phyloP scores from a whole-genome alignment of 768 basidiomycete species.

The Crucibulum laeve region DNA sequence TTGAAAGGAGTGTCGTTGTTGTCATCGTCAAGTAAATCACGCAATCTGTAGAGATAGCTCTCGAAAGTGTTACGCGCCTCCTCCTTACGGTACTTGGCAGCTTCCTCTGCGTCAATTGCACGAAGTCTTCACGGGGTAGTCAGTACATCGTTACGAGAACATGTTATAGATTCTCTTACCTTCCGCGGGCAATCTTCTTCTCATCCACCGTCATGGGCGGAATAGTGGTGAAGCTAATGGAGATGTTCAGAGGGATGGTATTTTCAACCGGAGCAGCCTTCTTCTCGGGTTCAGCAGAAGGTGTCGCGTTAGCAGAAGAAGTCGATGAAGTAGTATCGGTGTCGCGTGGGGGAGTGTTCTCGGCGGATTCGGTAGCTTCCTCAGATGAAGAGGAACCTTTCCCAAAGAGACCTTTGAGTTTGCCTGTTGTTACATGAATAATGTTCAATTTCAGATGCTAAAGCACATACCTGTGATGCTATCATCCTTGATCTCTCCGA shows the following conservation, averaged over 20 bases:
- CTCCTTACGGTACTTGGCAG: slow-evolving; percentile 71
- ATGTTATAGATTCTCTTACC: slow-evolving; percentile 41
- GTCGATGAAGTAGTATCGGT: slow-evolving; percentile 28
- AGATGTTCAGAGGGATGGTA: slow-evolving; percentile 65
- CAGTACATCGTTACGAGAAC: not conserved
- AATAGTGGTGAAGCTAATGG: slow-evolving; percentile 58
- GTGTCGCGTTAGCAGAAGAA: slow-evolving; percentile 29
- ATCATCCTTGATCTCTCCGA: slow-evolving; percentile 80
- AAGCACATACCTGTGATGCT: slow-evolving; percentile 58
- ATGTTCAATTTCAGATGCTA: not conserved
- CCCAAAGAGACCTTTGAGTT: slow-evolving; percentile 86
- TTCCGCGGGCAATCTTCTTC: slow-evolving; percentile 68
- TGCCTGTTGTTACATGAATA: slow-evolving; percentile 39
- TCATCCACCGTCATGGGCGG: slow-evolving; percentile 74
- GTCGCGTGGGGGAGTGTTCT: slow-evolving; percentile 40
- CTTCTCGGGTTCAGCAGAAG: slow-evolving; percentile 31
- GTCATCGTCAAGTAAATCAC: slow-evolving; percentile 73
- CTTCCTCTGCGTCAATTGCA: slow-evolving; percentile 74
- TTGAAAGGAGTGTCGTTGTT: slow-evolving; percentile 71
- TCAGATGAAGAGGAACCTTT: slow-evolving; percentile 41
- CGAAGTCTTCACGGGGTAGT: slow-evolving; percentile 61
- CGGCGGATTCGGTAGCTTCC: slow-evolving; percentile 34
- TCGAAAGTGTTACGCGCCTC: slow-evolving; percentile 92
- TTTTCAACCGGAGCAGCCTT: slow-evolving; percentile 44
- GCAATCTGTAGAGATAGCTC: slow-evolving; percentile 87